Conservation (phyloP, 2,329 filamentous ascomycete species). For the Paramyrothecium sp. region DNA sequence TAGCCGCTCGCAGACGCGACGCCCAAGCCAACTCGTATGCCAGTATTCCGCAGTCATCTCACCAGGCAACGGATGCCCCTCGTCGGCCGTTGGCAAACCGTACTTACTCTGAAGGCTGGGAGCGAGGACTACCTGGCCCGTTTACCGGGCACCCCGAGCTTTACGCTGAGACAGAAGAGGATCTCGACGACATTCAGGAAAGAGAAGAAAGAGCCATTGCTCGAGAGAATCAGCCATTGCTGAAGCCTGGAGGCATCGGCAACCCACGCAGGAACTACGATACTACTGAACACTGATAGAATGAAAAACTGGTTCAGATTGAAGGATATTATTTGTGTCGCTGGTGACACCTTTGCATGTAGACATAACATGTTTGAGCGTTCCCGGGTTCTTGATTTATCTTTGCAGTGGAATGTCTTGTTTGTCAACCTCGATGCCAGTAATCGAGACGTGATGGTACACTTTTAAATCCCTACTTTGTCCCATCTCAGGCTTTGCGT, state of each 20-base stretch:
- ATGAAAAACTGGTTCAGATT: not conserved
- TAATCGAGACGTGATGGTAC: too few relatives aligned
- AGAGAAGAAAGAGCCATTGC: constrained; percentile 50
- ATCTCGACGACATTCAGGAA: constrained; percentile 48
- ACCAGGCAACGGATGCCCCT: constrained; percentile 21
- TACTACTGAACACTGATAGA: constrained; percentile 21
- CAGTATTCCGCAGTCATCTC: constrained; percentile 23
- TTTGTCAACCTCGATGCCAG: too few relatives aligned
- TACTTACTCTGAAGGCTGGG: constrained; percentile 49
- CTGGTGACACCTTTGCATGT: too few relatives aligned
- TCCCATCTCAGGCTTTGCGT: too few relatives aligned
- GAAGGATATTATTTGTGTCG: too few relatives aligned
- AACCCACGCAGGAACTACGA: constrained; percentile 40
- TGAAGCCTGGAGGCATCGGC: constrained; percentile 49
- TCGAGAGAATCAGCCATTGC: constrained; percentile 48
- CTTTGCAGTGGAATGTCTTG: too few relatives aligned
- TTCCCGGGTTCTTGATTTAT: too few relatives aligned
- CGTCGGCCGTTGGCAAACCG: constrained; percentile 37
- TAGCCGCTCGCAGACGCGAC: constrained; percentile 39
- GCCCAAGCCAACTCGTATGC: constrained; percentile 15
- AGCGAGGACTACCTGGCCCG: constrained; percentile 48
- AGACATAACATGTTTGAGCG: too few relatives aligned
- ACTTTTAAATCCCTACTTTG: too few relatives aligned
- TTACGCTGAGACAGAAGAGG: constrained; percentile 50
- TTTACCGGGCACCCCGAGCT: constrained; percentile 52